Conservation (phyloP, 1,284 basidiomycete genomes). For the Xanthoconium separans region DNA sequence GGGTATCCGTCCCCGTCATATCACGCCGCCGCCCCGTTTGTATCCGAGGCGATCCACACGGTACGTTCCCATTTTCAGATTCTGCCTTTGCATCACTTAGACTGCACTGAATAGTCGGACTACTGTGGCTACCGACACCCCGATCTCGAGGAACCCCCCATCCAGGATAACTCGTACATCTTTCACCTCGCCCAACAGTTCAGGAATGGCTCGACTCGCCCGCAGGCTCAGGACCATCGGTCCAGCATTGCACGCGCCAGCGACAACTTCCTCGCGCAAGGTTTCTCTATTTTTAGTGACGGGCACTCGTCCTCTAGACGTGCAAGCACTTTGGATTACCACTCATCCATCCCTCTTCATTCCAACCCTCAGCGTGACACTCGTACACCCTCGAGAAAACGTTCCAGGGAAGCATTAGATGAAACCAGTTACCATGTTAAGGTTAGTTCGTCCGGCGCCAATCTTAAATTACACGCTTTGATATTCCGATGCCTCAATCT, state of each 20-base stretch:
- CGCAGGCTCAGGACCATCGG: constrained; percentile 33
- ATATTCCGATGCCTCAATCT: constrained; percentile 25
- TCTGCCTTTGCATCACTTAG: constrained; percentile 9
- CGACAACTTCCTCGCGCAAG: constrained; percentile 35
- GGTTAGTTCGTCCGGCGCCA: constrained; percentile 31
- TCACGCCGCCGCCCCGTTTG: constrained; percentile 14
- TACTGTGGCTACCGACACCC: constrained; percentile 19
- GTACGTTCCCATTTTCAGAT: constrained; percentile 17
- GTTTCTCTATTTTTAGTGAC: constrained; percentile 34
- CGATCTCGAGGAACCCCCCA: constrained; percentile 14
- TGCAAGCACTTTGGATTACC: constrained; percentile 20
- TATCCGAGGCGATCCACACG: constrained; percentile 16
- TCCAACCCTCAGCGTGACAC: constrained; percentile 15
- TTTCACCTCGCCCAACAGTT: constrained; percentile 26
- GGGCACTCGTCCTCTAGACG: constrained; percentile 23
- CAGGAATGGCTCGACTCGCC: constrained; percentile 17
- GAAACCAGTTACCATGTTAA: constrained; percentile 32
- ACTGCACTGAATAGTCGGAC: constrained; percentile 12
- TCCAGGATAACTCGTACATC: constrained; percentile 26
- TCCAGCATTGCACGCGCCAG: constrained; percentile 36
- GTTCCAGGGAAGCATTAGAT: constrained; percentile 34
- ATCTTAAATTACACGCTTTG: constrained; percentile 29
- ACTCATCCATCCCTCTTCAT: constrained; percentile 15
- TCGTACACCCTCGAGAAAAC: constrained; percentile 34
- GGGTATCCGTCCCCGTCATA: constrained; percentile 23